Conservation (phyloP, 192 early-diverging fungal species). For the Mortierella claussenii region DNA sequence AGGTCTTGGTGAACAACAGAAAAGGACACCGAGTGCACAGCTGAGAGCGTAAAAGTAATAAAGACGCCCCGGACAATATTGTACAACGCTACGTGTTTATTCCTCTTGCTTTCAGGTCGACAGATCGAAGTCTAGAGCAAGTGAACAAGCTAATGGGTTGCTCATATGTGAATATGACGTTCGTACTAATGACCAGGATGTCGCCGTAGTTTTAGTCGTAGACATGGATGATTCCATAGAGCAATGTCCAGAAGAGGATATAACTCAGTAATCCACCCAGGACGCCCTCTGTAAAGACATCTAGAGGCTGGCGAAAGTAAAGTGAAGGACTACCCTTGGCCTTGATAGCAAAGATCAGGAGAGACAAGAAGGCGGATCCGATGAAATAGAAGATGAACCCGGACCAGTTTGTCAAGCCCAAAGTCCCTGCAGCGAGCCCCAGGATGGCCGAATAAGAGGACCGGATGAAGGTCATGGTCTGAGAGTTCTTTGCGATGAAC, state of each 20-base stretch:
- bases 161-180: too few relatives aligned
- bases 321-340: constrained; percentile 62
- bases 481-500: constrained; percentile 68
- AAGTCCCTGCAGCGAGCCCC: constrained; percentile 89
- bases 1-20: too few relatives aligned
- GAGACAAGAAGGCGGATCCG: constrained; percentile 72
- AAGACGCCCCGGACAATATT: too few relatives aligned
- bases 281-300: constrained; percentile 70
- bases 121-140: too few relatives aligned
- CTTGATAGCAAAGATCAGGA: constrained; percentile 68
- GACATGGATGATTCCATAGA: constrained; percentile 82
- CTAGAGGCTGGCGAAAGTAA: constrained; percentile 65
- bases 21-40: too few relatives aligned
- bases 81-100: too few relatives aligned
- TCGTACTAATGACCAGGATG: too few relatives aligned
- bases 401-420: constrained; percentile 83
- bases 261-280: constrained; percentile 70
- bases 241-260: constrained; percentile 81
- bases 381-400: constrained; percentile 88
- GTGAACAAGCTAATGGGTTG: too few relatives aligned
- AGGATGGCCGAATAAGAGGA: constrained; percentile 77
- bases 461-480: constrained; percentile 72
- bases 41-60: too few relatives aligned
- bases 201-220: too few relatives aligned
- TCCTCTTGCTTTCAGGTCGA: too few relatives aligned